These are phyloP conservation scores for Phragmites australis DNA, from an alignment of 176 grass and related monocot species.

Conservation along the genomic window DNA sequence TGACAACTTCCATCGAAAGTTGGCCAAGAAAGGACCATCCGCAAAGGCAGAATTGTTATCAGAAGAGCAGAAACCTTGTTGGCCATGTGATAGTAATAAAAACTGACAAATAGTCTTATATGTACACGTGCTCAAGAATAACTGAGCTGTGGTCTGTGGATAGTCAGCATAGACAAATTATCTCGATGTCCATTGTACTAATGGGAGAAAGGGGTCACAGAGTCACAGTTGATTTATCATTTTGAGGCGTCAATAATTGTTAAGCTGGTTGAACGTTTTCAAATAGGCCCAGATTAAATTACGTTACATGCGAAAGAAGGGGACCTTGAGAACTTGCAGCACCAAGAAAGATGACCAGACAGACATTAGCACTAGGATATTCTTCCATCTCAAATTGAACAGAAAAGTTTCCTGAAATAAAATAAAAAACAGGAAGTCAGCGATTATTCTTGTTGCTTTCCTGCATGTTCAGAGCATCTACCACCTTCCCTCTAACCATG, in stretches of 20 bases:
- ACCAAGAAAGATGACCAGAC: conserved; percentile 75
- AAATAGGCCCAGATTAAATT: background rate
- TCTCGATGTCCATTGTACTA: background rate
- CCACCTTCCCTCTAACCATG: background rate
- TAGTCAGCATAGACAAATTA: background rate
- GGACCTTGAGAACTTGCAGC: conserved; percentile 88
- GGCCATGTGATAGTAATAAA: background rate
- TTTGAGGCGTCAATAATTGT: background rate
- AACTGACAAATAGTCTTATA: conserved; percentile 3
- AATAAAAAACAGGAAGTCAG: conserved; percentile 22
- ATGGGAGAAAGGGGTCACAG: background rate
- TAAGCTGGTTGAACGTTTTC: background rate
- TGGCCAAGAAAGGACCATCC: background rate
- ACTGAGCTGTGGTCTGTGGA: background rate
- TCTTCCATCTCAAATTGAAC: conserved; percentile 90
- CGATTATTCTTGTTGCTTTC: conserved; percentile 12
- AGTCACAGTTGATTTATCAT: background rate
- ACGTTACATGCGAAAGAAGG: background rate
- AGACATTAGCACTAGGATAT: conserved; percentile 64
- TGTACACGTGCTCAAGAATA: background rate
- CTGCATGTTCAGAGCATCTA: conserved; percentile 28
- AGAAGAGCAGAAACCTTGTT: background rate
- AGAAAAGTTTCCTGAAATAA: conserved; percentile 62
- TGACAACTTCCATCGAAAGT: background rate
- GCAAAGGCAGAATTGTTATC: background rate